Conservation (phyloP, 2,329 filamentous ascomycete genomes). For the Rutstroemia sp. region DNA sequence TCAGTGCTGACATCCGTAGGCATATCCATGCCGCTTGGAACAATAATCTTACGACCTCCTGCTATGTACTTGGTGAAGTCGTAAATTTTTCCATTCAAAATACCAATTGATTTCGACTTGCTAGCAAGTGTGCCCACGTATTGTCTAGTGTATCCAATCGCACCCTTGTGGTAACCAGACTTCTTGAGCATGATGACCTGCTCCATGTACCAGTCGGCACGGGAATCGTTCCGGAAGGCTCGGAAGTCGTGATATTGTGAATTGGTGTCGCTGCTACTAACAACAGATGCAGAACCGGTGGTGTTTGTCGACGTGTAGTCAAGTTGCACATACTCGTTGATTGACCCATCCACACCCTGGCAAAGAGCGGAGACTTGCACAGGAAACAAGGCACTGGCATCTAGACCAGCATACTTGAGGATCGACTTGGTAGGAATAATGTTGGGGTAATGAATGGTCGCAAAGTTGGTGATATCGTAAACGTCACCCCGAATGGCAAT, state of each 20-base stretch:
- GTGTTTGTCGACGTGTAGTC: slow-evolving; percentile 77
- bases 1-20: slow-evolving; percentile 50
- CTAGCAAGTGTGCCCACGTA: slow-evolving; percentile 66
- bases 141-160: slow-evolving; percentile 71
- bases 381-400: slow-evolving; percentile 85
- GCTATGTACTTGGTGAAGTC: slow-evolving; percentile 78
- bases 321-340: slow-evolving; percentile 68
- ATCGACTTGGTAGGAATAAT: slow-evolving; percentile 51
- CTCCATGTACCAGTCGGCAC: slow-evolving; percentile 88
- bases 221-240: slow-evolving; percentile 69
- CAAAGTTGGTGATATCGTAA: slow-evolving; percentile 70
- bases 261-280: slow-evolving; percentile 64
- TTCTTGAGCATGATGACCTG: slow-evolving; percentile 68
- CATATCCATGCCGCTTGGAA: slow-evolving; percentile 43
- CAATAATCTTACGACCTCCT: slow-evolving; percentile 62
- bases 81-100: slow-evolving; percentile 74
- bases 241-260: slow-evolving; percentile 89
- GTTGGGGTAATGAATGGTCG: slow-evolving; percentile 70
- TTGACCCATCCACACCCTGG: slow-evolving; percentile 59
- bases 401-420: slow-evolving; percentile 75
- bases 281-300: slow-evolving; percentile 56
- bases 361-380: slow-evolving; percentile 92
- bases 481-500: slow-evolving; percentile 83
- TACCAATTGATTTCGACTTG: slow-evolving; percentile 63
- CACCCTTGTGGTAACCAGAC: slow-evolving; percentile 75